Evolutionary conservation across 345 rosid genomes (phyloP), one percentile per base, ranked within the genome.

Genomic region (Diplotaxis tenuifolia): DNA sequence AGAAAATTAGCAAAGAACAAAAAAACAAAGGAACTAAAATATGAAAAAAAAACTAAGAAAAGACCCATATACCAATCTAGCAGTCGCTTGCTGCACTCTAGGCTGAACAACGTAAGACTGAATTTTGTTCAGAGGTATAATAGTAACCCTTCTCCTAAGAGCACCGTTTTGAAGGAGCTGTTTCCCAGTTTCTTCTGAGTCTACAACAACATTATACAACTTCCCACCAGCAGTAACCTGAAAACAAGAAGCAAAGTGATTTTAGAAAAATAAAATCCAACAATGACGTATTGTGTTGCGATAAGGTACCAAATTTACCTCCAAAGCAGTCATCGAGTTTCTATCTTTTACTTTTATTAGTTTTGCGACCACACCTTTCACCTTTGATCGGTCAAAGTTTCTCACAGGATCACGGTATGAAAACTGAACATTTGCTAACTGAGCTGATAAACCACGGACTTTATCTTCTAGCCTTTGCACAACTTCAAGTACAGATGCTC

Each of bases 201-300:
- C 99, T 58, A 95, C 96, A 69, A 92, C 93, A 70, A 92, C 96
- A 85, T 92, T 86, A 77, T 70, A 92, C 75, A 95, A 74, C 84
- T 87, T 95, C 31, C 96, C 96, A 71, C 97, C 97, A 49, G 96
- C 97, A 70, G 96, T 87, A 27, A 92, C 99, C 99, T 92, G 77
- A 71, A 79, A 77, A 66, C 28, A 28, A 74, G 54, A 20, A 27
- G 77, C 49, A 75, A 67, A 71, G 66, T 58, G 40, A 79, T 66
- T 20, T 72, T 3, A 56, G 32, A 54, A 18, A 76, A 54, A 7
- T 61, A 27, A 25, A n/a, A 55, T 45, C 54, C 53, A 47, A 63
- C 65, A 49, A 67, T 66, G 42, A n/a, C n/a, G 34, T 23, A 40
- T 64, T 53, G 50, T 20, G 67, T 31, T 47, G 15, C 65, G 61